Evolutionary conservation across 768 basidiomycete species (phyloP).

Genomic region (Naganishia randhawae): DNA sequence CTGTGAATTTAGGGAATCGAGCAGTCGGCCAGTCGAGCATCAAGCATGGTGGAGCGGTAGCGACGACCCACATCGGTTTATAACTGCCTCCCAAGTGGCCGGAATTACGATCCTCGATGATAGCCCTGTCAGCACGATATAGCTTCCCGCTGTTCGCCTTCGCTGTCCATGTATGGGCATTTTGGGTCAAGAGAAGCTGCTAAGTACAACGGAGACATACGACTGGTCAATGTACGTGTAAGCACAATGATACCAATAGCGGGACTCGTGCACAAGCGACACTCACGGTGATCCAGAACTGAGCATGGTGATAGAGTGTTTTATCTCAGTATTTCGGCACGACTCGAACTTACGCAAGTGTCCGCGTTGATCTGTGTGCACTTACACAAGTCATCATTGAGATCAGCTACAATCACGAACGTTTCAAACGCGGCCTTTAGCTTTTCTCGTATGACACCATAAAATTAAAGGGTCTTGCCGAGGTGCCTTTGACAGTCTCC

Average conservation of each 20-base stretch:
- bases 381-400: conserved; percentile 39
- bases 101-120: conserved; percentile 33
- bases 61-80: conserved; percentile 3
- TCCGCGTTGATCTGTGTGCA: neutral
- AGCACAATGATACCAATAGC: neutral
- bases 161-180: conserved; percentile 25
- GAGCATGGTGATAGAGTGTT: neutral
- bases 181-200: neutral
- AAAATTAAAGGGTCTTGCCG: conserved; percentile 25
- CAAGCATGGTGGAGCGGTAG: neutral
- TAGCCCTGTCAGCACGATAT: conserved; percentile 31
- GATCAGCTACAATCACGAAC: conserved; percentile 30
- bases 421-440: neutral
- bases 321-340: neutral
- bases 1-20: conserved; percentile 23
- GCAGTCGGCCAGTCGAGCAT: neutral
- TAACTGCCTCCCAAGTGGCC: conserved; percentile 30
- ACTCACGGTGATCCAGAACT: conserved; percentile 36
- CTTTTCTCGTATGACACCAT: neutral
- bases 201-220: neutral
- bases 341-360: neutral
- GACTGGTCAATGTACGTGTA: neutral
- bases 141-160: conserved; percentile 30
- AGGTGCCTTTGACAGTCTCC: conserved; percentile 27
- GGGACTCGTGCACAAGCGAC: too few species aligned